Evolutionary conservation across 768 basidiomycete species (phyloP), one percentile per base, ranked within the genome.

Genomic region (Suillus discolor): DNA sequence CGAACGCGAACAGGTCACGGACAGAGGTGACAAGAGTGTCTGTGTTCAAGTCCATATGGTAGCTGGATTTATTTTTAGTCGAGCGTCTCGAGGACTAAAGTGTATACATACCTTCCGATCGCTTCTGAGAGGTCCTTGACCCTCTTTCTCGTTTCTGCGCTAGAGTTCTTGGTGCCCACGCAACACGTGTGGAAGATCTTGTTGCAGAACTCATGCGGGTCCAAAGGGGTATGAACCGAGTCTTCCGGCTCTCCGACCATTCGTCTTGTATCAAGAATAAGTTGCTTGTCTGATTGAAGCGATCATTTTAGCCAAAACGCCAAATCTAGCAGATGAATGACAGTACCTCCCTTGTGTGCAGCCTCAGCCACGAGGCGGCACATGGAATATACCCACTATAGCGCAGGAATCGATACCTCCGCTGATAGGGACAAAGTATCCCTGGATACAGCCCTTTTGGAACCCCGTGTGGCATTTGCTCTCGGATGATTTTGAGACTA

Each of bases 111-210:
- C 96, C 93, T 92, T 72, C 97, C 97, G 63, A 99, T 96, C 0
- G 94, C 91, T 45, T 89, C 84, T 7, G 93, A 87, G 5, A 99
- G 85, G 53, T 91, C 88, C 75, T 93, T 96, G 1, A 97, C 97
- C 41, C 97, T 83, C 67, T 83, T 79, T 13, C 94, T 82, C 8
- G 97, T 99, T 71, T 97, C 97, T 0, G 76, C 76, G 66, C 90
- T 94, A 8, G 97, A 98, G 75, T 99, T 96, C 76, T 96, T 93
- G 0, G 97, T 99, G 6, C 97, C 97, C 97, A 99, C 99, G 78
- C 97, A 99, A 77, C 95, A 97, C 0, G 96, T 97, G 76, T 99
- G 96, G 81, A 99, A 97, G 62, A 99, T 89, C 31, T 94, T 84
- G 62, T 81, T 83, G 34, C 88, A 87, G 71, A 98, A 95, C 73